Evolutionary conservation across 768 basidiomycete species (phyloP).

Genomic region (Podaxis carcinomalis): DNA sequence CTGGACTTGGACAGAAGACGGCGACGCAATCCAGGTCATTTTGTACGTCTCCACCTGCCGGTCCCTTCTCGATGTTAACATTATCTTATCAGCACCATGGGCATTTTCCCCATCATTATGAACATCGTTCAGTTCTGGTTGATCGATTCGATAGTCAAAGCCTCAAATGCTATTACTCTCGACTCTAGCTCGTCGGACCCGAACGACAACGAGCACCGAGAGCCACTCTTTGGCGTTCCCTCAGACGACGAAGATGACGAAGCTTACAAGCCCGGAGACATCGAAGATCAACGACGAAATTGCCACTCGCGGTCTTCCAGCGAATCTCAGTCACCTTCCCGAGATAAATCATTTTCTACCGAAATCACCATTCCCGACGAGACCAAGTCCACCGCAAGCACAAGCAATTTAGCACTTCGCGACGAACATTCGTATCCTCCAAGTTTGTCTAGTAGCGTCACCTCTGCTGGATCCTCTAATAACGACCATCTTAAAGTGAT

Average conservation of each 20-base stretch:
- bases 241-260: conserved; percentile 56
- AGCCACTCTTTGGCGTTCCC: conserved; percentile 57
- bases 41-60: conserved; percentile 50
- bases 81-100: conserved; percentile 64
- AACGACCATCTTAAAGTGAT: conserved; percentile 18
- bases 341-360: conserved; percentile 23
- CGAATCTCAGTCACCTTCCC: conserved; percentile 14
- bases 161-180: conserved; percentile 39
- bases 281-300: conserved; percentile 40
- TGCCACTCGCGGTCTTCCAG: conserved; percentile 29
- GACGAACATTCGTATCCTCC: conserved; percentile 62
- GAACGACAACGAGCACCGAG: conserved; percentile 38
- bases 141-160: conserved; percentile 91
- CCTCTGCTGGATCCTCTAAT: conserved; percentile 30
- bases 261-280: conserved; percentile 30
- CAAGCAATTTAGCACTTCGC: conserved; percentile 26
- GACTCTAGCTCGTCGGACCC: conserved; percentile 35
- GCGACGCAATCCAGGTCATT: conserved; percentile 68
- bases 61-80: background rate
- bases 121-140: conserved; percentile 93
- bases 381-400: conserved; percentile 35
- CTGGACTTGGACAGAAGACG: conserved; percentile 64
- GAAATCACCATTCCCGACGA: conserved; percentile 29
- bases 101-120: conserved; percentile 85
- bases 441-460: conserved; percentile 38